Evolutionary conservation across 805 yeast species (phyloP), one percentile per base, ranked within the genome.

Genomic region (Yarrowia keelungensis): DNA sequence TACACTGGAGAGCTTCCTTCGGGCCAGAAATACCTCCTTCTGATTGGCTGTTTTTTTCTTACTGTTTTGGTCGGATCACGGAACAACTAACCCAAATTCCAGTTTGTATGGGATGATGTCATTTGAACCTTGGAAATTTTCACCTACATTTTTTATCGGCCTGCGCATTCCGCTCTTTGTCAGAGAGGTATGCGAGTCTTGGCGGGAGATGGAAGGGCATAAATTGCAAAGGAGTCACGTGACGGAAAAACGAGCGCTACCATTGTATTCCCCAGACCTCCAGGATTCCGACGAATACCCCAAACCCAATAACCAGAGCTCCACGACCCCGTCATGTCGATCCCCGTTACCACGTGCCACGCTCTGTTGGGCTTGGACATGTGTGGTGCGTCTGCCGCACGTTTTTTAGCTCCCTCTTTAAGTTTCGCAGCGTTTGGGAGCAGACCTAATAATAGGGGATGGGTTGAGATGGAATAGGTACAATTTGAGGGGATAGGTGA

Each of bases 321-420:
- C 16, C 26, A 9, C 5, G 1, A 2, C n/a, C 32, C 58, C 58
- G 9, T 14, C 36, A 3, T 51, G 58, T 51, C 58, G 58, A 51
- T 51, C 58, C 43, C 58, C 58, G 42, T 36, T 36, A 16, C 58
- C 58, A 51, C 58, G 58, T 51, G 58, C 58, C 16, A n/a, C n/a
- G 11, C 43, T 51, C 58, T 14, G 58, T 51, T 36, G 58, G 58
- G 26, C 58, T 42, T n/a, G 32, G 56, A 35, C 56, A 32, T 14
- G 39, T 9, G 26, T 10, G 41, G 22, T 50, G 58, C 43, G 22
- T 51, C 58, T 51, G 58, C 58, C 58, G 58, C 58, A 51, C 58
- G 32, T 7, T 16, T 26, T 10, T 35, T 26, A 45, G 14, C 47
- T 10, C 49, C 11, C 11, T 45, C 5, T 10, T 9, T 15, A 42